phyloP scores from a whole-genome alignment of 208 protist species.

The Histomonas meleagridis region DNA sequence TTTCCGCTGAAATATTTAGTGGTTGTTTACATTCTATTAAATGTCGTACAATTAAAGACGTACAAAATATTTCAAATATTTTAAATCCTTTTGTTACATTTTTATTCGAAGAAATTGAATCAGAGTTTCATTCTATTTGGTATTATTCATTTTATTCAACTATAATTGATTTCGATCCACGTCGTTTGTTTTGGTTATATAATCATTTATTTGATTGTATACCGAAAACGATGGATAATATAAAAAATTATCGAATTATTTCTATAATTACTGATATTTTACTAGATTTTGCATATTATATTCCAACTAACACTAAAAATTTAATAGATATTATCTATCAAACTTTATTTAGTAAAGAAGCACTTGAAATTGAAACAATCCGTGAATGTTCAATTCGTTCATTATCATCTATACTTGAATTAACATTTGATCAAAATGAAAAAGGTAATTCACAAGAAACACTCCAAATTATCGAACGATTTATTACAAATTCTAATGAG shows the following conservation, averaged over 20 bases:
- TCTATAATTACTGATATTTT: not conserved
- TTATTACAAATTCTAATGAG: not conserved
- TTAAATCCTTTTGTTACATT: not conserved
- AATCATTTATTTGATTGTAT: not conserved
- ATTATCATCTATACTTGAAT: not conserved
- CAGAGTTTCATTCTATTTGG: not conserved
- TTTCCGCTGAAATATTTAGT: conserved; percentile 9
- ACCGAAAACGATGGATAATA: not conserved
- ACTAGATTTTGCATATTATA: not conserved
- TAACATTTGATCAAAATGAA: not conserved
- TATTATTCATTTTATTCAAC: not conserved
- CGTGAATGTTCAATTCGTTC: not conserved
- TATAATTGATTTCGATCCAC: not conserved
- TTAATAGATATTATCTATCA: not conserved
- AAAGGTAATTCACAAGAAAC: not conserved
- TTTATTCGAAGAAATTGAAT: not conserved
- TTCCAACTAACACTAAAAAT: not conserved
- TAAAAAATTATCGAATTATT: not conserved
- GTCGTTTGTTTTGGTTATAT: not conserved
- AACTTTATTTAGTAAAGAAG: not conserved
- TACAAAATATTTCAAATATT: not conserved
- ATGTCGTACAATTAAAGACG: not conserved
- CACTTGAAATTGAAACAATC: not conserved
- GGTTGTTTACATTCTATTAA: not conserved
- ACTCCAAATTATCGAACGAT: not conserved